These are phyloP conservation scores for Yamadazyma sp. DNA, from an alignment of 1,139 yeast species.

Conservation along the genomic window DNA sequence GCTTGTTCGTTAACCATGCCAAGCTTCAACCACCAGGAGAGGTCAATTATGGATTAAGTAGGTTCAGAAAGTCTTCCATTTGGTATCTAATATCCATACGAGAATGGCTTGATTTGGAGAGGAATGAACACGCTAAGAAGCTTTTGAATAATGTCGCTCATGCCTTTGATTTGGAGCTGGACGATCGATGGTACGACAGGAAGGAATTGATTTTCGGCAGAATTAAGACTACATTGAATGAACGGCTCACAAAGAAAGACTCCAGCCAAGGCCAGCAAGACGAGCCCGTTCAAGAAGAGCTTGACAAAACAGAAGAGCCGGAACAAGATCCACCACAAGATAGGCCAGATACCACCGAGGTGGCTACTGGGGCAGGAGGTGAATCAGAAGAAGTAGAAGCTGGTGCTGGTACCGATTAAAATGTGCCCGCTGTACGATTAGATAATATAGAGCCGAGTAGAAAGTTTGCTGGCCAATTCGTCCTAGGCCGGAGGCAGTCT, in stretches of 20 bases:
- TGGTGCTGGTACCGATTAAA: neutral
- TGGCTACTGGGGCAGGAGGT: no score
- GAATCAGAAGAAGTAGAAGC: no score
- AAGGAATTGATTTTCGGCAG: slow-evolving; percentile 31
- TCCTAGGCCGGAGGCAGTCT: no score
- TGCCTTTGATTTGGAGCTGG: slow-evolving; percentile 22
- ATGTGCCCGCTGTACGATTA: no score
- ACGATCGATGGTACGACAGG: slow-evolving; percentile 38
- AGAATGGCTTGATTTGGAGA: slow-evolving; percentile 56
- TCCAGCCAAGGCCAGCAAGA: no score
- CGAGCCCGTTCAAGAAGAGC: no score
- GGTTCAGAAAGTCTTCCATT: slow-evolving; percentile 67
- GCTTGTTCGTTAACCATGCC: slow-evolving; percentile 10
- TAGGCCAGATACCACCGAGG: no score
- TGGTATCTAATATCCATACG: slow-evolving; percentile 79
- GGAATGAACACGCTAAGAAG: slow-evolving; percentile 24
- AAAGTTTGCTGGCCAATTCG: no score
- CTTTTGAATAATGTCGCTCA: slow-evolving; percentile 26
- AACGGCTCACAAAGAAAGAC: neutral
- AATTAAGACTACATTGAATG: slow-evolving; percentile 20
- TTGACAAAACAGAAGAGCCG: neutral
- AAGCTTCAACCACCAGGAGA: slow-evolving; percentile 16
- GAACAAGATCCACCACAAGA: no score
- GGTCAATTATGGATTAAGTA: slow-evolving; percentile 31
- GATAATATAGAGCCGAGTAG: neutral